phyloP scores from a whole-genome alignment of 768 basidiomycete species.

The Psilocybe azurescens region DNA sequence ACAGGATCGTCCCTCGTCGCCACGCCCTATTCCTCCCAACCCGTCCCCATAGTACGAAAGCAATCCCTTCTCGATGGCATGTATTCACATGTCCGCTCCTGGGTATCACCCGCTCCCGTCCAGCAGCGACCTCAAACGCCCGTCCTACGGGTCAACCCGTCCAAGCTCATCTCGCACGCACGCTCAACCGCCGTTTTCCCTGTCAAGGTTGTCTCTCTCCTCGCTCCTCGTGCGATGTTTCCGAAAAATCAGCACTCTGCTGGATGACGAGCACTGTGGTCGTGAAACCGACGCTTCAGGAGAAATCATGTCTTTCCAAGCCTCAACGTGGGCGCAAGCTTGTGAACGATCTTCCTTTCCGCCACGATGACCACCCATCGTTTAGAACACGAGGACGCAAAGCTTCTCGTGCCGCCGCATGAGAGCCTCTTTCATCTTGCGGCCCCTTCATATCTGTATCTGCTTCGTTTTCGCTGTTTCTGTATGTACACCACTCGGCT shows the following conservation, averaged over 20 bases:
- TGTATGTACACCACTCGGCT: conserved; percentile 14
- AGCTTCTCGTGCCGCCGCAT: conserved; percentile 41
- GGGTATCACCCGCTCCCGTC: conserved; percentile 43
- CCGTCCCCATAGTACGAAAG: conserved; percentile 38
- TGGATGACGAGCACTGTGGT: conserved; percentile 25
- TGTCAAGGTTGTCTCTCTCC: conserved; percentile 22
- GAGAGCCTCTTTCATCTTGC: conserved; percentile 12
- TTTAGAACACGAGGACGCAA: conserved; percentile 50
- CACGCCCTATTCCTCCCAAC: conserved; percentile 49
- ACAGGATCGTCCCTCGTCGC: conserved; percentile 55
- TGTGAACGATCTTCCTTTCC: conserved; percentile 16
- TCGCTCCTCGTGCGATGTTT: conserved; percentile 17
- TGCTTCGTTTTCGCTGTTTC: conserved; percentile 5
- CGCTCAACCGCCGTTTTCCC: conserved; percentile 20
- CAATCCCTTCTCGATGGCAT: conserved; percentile 42
- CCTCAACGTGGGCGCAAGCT: conserved; percentile 14
- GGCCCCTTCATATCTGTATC: conserved; percentile 7
- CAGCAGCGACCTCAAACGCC: conserved; percentile 26
- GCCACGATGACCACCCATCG: conserved; percentile 33
- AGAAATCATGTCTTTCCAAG: not conserved
- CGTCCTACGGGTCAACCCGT: conserved; percentile 14
- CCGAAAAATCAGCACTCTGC: conserved; percentile 26
- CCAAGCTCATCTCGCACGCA: conserved; percentile 29
- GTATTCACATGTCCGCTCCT: conserved; percentile 49
- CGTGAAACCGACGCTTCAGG: conserved; percentile 13